Percentiles rank a stretch among this genome's conserved stretches.
Conservation (phyloP, 345 rosid species). For the Sisymbrium irio region DNA sequence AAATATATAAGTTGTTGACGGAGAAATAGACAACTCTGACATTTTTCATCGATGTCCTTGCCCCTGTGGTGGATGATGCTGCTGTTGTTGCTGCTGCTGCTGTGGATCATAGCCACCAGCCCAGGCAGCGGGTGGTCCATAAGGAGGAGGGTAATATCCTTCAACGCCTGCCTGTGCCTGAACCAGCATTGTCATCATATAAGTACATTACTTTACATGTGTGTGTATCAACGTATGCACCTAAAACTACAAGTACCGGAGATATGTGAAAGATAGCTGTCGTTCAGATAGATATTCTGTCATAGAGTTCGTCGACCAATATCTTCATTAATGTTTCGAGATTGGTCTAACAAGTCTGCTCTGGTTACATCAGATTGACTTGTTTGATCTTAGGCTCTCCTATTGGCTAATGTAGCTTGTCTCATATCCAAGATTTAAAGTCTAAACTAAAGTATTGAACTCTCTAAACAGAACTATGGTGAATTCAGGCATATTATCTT, state of each 20-base stretch:
- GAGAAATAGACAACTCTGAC: neutral
- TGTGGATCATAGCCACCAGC: slow-evolving; percentile 73
- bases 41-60: slow-evolving; percentile 62
- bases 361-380: slow-evolving; percentile 1
- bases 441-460: neutral
- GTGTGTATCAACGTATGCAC: neutral
- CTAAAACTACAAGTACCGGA: neutral
- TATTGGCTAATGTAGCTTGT: slow-evolving; percentile 1
- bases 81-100: slow-evolving; percentile 33
- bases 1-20: neutral
- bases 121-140: slow-evolving; percentile 61
- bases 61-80: slow-evolving; percentile 29
- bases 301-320: neutral
- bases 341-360: neutral
- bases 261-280: neutral
- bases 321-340: neutral
- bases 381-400: neutral
- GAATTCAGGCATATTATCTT: neutral
- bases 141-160: slow-evolving; percentile 62
- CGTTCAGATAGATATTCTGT: slow-evolving; percentile 1
- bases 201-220: neutral
- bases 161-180: slow-evolving; percentile 64
- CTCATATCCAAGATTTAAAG: slow-evolving; percentile 7
- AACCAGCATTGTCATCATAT: slow-evolving; percentile 20
- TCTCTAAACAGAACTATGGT: neutral